Evolutionary conservation across 129 eudicot genomes (phyloP), one percentile per base, ranked within the genome.

Genomic region (Lonicera japonica): DNA sequence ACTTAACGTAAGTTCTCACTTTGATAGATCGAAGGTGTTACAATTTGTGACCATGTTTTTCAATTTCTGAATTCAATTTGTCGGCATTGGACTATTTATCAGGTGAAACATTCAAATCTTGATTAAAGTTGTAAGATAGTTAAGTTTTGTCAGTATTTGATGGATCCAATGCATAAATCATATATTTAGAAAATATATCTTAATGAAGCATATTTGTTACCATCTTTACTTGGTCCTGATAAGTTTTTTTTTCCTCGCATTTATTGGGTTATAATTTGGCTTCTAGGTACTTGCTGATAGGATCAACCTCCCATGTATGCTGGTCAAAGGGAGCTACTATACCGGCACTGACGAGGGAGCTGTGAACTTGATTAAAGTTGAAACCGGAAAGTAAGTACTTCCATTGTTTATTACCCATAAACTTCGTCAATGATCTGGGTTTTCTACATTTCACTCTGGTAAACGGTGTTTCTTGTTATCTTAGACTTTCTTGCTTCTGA

Each of bases 291-390:
- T 90, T 45, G 94, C 97, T 70, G 97, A 90, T 78, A 86, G 78
- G 83, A 74, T 90, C 82, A 79, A 81, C 78, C 90, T 90, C 67
- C 82, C 97, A 29, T 90, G 97, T 73, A 90, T 82, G 85, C 89
- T 90, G 75, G 95, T 90, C 57, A 90, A 90, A 72, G 97, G 97
- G 74, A 90, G 97, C 82, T 86, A 87, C 65, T 90, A 90, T 70
- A 90, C 95, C 64, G 95, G 97, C 73, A 90, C 94, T 58, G 97
- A 90, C 65, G 95, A 90, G 12, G 97, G 97, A 69, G 97, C 97
- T 72, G 95, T 90, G 34, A 90, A 84, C 76, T 74, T 90, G 73
- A 84, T 90, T 24, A 90, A 83, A 82, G 58, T 82, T 79, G 97
- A 79, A 25, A 71, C 79, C 67, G 94, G 95, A 69, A 90, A 95